phyloP scores from a whole-genome alignment of 1,284 basidiomycete species.

The Fomitopsis pinicola region DNA sequence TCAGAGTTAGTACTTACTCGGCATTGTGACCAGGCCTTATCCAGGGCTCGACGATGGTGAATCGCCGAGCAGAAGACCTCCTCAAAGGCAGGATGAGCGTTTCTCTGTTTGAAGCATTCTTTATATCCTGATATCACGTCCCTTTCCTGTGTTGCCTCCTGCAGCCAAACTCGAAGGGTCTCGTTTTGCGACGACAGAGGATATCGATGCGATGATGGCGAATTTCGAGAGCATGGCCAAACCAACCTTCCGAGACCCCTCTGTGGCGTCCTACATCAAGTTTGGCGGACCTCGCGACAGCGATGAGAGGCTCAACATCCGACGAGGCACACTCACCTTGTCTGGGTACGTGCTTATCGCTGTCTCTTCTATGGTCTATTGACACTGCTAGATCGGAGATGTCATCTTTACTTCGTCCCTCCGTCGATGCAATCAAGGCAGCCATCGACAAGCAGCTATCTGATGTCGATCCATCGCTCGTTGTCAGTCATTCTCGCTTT shows the following conservation, averaged over 20 bases:
- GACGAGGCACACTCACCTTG: constrained; percentile 15
- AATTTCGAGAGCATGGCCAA: not conserved
- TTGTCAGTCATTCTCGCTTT: not conserved
- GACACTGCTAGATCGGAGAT: constrained; percentile 28
- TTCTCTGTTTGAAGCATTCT: no score
- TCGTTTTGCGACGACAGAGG: no score
- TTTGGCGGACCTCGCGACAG: no score
- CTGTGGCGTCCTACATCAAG: not conserved
- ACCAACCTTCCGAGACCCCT: no score
- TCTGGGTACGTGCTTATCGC: constrained; percentile 26
- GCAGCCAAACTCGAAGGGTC: not conserved
- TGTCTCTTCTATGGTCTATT: not conserved
- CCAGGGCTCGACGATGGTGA: no score
- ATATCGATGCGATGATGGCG: no score
- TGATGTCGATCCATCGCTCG: not conserved
- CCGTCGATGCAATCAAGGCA: constrained; percentile 28
- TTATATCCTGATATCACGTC: no score
- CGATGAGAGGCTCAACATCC: no score
- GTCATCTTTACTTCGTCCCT: constrained; percentile 37
- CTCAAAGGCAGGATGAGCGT: no score
- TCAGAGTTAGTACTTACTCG: not conserved
- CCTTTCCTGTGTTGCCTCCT: no score
- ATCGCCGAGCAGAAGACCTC: not conserved
- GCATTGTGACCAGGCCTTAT: no score
- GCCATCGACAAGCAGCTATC: constrained; percentile 29